Conservation (phyloP, 1,139 yeast genomes). For the Pneumocystis canis region DNA sequence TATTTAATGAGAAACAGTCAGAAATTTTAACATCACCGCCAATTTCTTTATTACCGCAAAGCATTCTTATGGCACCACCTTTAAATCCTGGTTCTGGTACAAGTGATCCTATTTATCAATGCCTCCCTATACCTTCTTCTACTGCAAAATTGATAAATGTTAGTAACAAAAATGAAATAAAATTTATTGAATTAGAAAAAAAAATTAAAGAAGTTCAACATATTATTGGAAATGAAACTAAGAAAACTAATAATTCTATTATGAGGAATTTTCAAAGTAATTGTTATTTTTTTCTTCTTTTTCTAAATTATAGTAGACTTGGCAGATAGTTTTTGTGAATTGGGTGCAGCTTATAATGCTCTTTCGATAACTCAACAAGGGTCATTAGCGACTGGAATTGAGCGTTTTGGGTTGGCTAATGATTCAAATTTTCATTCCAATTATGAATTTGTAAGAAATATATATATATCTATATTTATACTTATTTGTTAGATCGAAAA, state of each 20-base stretch:
- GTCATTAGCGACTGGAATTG: constrained; percentile 37
- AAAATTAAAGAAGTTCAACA: constrained; percentile 43
- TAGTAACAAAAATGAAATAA: constrained; percentile 21
- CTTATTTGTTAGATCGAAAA: constrained; percentile 20
- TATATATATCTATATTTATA: background rate
- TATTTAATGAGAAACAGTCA: constrained; percentile 14
- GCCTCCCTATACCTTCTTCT: constrained; percentile 49
- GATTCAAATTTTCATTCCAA: constrained; percentile 58
- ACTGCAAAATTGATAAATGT: constrained; percentile 24
- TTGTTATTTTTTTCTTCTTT: background rate
- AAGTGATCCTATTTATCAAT: constrained; percentile 43
- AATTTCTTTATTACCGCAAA: constrained; percentile 38
- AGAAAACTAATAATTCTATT: constrained; percentile 50
- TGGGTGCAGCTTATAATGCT: constrained; percentile 59
- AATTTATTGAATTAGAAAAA: constrained; percentile 32
- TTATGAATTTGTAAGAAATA: constrained; percentile 43
- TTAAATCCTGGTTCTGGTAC: constrained; percentile 31
- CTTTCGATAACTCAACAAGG: constrained; percentile 51
- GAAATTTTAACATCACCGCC: constrained; percentile 44
- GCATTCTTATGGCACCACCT: constrained; percentile 43
- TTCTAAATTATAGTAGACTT: constrained; percentile 31
- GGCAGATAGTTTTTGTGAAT: constrained; percentile 51
- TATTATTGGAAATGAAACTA: constrained; percentile 42
- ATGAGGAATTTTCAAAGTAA: constrained; percentile 36
- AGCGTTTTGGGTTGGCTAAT: constrained; percentile 65